Evolutionary conservation across 2,329 filamentous ascomycete species (phyloP), one percentile per base, ranked within the genome.

Genomic region (Nemania sp.): DNA sequence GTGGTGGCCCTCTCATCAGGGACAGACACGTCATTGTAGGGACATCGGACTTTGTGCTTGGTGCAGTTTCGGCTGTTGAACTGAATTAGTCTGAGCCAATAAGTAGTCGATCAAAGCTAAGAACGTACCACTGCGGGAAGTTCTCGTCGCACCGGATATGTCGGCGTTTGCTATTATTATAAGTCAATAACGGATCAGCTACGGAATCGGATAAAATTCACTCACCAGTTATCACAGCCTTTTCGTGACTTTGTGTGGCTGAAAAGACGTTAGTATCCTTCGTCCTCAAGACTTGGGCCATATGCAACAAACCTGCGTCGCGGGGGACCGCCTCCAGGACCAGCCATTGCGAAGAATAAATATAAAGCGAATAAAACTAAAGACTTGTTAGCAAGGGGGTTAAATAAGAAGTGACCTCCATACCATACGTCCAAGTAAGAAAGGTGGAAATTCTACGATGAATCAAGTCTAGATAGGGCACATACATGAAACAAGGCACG

Each of bases 161-260:
- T 79, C 96, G 90, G 80, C 92, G 91, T 83, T 99, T 99, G 88
- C 85, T 86, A 69, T 41, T 62, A 18, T 6, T 20, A 6, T 24
- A 27, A 70, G 64, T 73, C 38, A 75, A 72, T 75, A 43, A 38
- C 38, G 45, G 20, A 20, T 27, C 13, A 5, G 49, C 29, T 53
- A 15, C 29, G 20, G n/a, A 26, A n/a, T 20, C 57, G n/a, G 29
- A 49, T 10, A 54, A 20, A 52, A 55, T 29, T 68, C 62, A 77
- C 82, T 70, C 83, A 86, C 84, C 96, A 99, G 70, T 94, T 97
- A 77, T 97, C 95, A 87, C 96, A 99, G 71, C 96, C 96, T 84
- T 98, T 98, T 79, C 96, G 91, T 77, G 95, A 98, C 86, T 99
- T 99, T 80, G 96, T 99, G 85, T 99, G 96, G 85, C 95, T 97